Evolutionary conservation across 192 early-diverging fungal species (phyloP), one percentile per base, ranked within the genome.

Genomic region (Diversispora epigaea): DNA sequence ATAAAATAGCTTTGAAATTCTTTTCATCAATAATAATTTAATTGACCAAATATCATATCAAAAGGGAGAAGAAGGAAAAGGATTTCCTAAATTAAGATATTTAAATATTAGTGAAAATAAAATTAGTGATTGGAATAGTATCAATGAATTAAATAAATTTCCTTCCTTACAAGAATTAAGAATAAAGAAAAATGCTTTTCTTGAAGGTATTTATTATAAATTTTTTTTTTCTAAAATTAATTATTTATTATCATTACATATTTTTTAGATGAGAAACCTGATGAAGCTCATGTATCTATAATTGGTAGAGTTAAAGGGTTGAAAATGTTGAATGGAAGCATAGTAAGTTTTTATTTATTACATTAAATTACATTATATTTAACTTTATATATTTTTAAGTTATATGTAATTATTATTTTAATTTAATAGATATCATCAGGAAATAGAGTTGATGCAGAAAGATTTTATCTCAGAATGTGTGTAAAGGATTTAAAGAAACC

Each of bases 81-180:
- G 11, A 4, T 81, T 81, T 64, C 22, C 11, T 14, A 83, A 79
- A 32, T 57, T 88, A n/a, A 49, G 69, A 25, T 79, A 78, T 44
- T 62, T 88, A 44, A 82, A 85, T 62, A 21, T 86, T 6, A 83
- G 82, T 21, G 77, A 80, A 19, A 88, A 86, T 71, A 76, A 79
- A 39, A 76, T 88, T 14, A 14, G 78, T 11, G 62, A 80, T 40
- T 86, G 83, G 83, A 22, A 68, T 4, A 82, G 79, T 72, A 61
- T 88, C 39, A 80, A 85, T 75, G 77, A 75, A 21, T 58, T 88
- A 7, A 75, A 86, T 19, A 19, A 17, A 6, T 84, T 84, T 52
- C 73, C 68, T 1, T 58, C 78, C 0, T 73, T 88, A n/a, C 68
- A 46, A 2, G 71, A 78, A 19, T 32, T 88, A 8, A 77, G 85